These are phyloP conservation scores for Fragilaria crotonensis DNA, from an alignment of 108 stramenopile species.

Conservation along the genomic window DNA sequence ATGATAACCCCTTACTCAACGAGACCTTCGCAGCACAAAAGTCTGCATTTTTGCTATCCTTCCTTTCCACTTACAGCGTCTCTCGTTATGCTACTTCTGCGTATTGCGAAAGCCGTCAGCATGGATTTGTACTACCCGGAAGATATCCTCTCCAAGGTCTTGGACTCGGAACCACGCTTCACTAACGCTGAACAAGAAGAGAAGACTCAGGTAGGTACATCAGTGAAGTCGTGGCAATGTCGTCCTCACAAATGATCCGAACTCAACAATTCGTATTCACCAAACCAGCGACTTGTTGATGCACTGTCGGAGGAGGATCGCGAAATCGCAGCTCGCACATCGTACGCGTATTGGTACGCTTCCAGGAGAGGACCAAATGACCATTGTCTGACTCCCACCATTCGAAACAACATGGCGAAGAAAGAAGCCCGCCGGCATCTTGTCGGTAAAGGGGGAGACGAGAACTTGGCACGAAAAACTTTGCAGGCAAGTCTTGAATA, in stretches of 20 bases:
- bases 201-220: no score
- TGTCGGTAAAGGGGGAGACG: constrained; percentile 1
- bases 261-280: background rate
- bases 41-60: no score
- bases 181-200: no score
- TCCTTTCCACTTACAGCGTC: no score
- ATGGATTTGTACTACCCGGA: no score
- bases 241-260: background rate
- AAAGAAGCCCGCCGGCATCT: constrained; percentile 22
- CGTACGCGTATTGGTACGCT: constrained; percentile 26
- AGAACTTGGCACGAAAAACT: constrained; percentile 6
- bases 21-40: no score
- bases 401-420: constrained; percentile 17
- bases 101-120: no score
- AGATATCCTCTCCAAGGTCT: no score
- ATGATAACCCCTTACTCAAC: no score
- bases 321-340: constrained; percentile 20
- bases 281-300: constrained; percentile 5
- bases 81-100: no score
- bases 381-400: background rate
- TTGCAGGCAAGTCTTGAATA: background rate
- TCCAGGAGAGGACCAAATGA: constrained; percentile 1
- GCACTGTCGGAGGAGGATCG: constrained; percentile 17
- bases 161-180: no score
- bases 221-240: no score